phyloP scores from a whole-genome alignment of 73 alveolate genomes.

The Tetrahymena thermophila region DNA sequence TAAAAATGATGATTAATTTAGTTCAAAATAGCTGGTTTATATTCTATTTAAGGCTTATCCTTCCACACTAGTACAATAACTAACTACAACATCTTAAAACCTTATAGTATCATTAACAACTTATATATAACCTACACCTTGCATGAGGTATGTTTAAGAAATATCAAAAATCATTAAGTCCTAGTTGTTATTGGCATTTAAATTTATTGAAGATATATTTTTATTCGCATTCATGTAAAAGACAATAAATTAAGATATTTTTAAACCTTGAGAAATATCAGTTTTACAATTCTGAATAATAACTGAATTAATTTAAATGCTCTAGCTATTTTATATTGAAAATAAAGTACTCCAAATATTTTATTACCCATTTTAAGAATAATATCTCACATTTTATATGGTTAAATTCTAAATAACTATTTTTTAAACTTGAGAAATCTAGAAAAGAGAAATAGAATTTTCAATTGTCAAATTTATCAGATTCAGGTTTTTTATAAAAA shows the following conservation, averaged over 20 bases:
- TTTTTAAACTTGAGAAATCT: background rate
- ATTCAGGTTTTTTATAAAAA: too few species aligned
- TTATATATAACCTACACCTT: background rate
- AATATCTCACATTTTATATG: background rate
- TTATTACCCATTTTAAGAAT: background rate
- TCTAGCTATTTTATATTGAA: background rate
- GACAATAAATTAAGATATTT: background rate
- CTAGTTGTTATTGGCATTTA: background rate
- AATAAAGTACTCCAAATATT: background rate
- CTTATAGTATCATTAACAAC: background rate
- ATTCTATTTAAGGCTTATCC: background rate
- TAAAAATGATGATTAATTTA: background rate
- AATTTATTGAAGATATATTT: background rate
- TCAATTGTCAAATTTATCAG: background rate
- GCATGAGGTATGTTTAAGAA: background rate
- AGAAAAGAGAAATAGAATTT: background rate
- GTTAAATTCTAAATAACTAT: too few species aligned
- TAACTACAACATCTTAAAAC: background rate
- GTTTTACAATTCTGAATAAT: background rate
- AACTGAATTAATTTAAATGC: background rate
- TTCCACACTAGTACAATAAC: background rate
- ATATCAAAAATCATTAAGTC: background rate
- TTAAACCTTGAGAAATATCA: too few species aligned
- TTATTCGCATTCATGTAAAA: background rate
- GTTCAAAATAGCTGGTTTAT: background rate